phyloP scores from a whole-genome alignment of 1,284 basidiomycete genomes.

The Trichosporon sp. region DNA sequence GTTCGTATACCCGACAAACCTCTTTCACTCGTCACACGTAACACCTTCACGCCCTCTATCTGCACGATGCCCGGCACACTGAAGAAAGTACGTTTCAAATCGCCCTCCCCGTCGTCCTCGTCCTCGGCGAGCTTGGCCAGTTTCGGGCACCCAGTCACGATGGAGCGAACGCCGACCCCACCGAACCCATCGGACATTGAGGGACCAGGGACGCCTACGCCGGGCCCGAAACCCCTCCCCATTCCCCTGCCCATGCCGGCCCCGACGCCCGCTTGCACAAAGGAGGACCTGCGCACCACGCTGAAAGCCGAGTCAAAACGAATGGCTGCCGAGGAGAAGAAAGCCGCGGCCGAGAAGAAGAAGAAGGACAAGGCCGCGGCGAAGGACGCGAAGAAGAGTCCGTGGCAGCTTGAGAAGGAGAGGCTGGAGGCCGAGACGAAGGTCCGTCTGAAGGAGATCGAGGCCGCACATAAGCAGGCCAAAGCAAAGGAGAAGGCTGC shows the following conservation, averaged over 20 bases:
- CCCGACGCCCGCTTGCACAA: neutral
- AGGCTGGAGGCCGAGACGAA: neutral
- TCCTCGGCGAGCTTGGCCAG: neutral
- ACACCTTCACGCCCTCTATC: neutral
- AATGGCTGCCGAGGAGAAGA: neutral
- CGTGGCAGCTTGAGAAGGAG: constrained; percentile 2
- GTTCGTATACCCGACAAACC: neutral
- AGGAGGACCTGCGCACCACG: neutral
- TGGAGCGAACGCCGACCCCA: neutral
- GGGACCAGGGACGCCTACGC: neutral
- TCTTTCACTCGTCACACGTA: neutral
- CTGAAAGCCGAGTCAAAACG: neutral
- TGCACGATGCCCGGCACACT: neutral
- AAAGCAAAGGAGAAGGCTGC: neutral
- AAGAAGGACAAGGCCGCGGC: neutral
- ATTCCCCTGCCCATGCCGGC: neutral
- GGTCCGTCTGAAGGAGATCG: neutral
- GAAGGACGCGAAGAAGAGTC: neutral
- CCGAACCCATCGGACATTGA: neutral
- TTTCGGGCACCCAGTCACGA: neutral
- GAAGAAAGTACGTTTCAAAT: constrained; percentile 16
- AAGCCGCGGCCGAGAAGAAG: neutral
- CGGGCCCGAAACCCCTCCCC: neutral
- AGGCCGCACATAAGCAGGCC: neutral
- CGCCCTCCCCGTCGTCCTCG: neutral